Evolutionary conservation across 768 basidiomycete genomes (phyloP), one percentile per base, ranked within the genome.

Genomic region (Mycena vitilis): DNA sequence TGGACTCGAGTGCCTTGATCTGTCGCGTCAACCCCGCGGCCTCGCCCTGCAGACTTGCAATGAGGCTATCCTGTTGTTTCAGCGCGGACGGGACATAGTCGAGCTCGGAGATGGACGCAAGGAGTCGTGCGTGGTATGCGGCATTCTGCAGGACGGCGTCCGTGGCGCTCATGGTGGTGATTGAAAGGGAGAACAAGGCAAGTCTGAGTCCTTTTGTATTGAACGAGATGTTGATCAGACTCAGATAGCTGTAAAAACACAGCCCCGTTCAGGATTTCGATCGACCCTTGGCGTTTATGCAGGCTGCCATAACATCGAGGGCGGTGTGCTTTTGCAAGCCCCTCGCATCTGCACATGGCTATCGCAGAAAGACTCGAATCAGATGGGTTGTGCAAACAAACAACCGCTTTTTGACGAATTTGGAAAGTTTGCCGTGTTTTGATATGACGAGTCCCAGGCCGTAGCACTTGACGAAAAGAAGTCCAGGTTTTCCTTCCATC

Each of bases 21-120:
- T 63, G 77, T 58, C 70, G 70, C 40, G 75, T 70, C 34, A 76
- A 75, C 12, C 65, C 59, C 2, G 61, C 57, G 22, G 81, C 34
- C 67, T 80, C 75, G 9, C 13, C 58, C 65, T 81, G 75, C 7
- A 84, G 73, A 48, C 82, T 81, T 48, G 67, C 70, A 68, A 85
- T 69, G 66, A 82, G 81, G 15, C 65, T 68, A 1, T 62, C 59
- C 63, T 86, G 85, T 51, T 83, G 78, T 49, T 72, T 73, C 47
- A 80, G 74, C 2, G 84, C 82, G 2, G 80, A 68, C 18, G 81
- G 78, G 7, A 79, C 79, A 66, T 85, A 82, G 63, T 84, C 83
- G 22, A 84, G 76, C 38, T 76, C 77, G 0, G 81, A 71, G 65
- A 84, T 80, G 7, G 69, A 65, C 49, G 66, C 57, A 30, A 84